Evolutionary conservation across 1,284 basidiomycete genomes (phyloP).

Genomic region (Cutaneotrichosporon sp.): DNA sequence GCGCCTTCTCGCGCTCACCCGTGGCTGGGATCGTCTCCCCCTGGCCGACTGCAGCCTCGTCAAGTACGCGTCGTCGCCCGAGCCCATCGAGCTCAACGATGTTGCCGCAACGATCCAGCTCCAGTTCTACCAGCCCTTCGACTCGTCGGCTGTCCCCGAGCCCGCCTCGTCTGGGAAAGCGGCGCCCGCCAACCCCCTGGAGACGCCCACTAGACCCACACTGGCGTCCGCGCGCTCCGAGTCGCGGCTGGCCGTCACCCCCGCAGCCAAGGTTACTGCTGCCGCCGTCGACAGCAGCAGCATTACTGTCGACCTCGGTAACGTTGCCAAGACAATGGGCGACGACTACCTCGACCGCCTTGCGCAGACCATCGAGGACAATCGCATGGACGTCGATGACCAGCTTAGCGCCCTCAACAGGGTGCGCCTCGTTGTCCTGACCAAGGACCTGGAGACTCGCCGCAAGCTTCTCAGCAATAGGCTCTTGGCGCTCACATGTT

Average conservation of each 20-base stretch:
- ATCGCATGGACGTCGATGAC: conserved; percentile 77
- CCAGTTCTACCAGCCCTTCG: conserved; percentile 52
- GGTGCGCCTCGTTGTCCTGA: conserved; percentile 73
- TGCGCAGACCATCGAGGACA: conserved; percentile 69
- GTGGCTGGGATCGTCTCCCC: conserved; percentile 33
- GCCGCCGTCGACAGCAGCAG: conserved; percentile 18
- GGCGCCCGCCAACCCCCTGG: conserved; percentile 2
- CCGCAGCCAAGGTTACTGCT: conserved; percentile 9
- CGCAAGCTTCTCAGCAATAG: conserved; percentile 80
- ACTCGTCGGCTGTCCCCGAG: conserved; percentile 10
- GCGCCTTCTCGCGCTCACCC: conserved; percentile 49
- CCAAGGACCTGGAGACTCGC: conserved; percentile 64
- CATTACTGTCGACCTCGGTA: conserved; percentile 44
- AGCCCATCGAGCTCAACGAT: conserved; percentile 15
- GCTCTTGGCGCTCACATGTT: conserved; percentile 85
- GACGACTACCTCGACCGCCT: conserved; percentile 60
- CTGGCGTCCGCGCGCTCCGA: conserved; percentile 12
- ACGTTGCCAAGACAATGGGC: conserved; percentile 22
- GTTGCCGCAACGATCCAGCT: conserved; percentile 47
- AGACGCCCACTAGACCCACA: conserved; percentile 33
- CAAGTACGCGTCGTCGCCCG: conserved; percentile 42
- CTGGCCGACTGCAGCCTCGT: conserved; percentile 53
- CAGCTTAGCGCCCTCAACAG: conserved; percentile 88
- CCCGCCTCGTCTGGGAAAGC: conserved; percentile 1
- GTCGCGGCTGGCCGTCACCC: conserved; percentile 13